phyloP scores from a whole-genome alignment of 192 early-diverging fungal genomes.

The Ramicandelaber brevisporus region DNA sequence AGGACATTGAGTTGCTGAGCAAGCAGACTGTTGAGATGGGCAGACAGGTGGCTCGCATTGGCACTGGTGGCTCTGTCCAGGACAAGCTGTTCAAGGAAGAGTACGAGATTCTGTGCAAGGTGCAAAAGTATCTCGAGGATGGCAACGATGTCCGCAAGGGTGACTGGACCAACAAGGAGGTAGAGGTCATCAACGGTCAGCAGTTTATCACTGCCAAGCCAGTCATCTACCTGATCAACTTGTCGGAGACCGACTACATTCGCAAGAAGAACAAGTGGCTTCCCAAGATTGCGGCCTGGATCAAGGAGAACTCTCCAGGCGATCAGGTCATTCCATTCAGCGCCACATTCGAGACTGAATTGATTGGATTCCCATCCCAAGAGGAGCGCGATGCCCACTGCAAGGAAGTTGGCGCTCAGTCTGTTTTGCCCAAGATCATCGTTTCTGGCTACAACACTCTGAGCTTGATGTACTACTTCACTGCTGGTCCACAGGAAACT shows the following conservation, averaged over 20 bases:
- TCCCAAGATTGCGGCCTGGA: conserved; percentile 72
- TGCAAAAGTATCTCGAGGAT: conserved; percentile 48
- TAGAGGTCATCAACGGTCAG: conserved; percentile 69
- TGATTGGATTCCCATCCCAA: conserved; percentile 18
- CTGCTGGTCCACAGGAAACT: conserved; percentile 74
- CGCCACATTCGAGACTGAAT: conserved; percentile 46
- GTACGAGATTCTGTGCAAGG: conserved; percentile 38
- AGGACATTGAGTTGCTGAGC: conserved; percentile 66
- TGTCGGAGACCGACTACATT: conserved; percentile 66
- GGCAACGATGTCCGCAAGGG: conserved; percentile 76
- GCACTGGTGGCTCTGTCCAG: conserved; percentile 45
- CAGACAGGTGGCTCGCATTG: conserved; percentile 39
- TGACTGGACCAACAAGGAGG: conserved; percentile 75
- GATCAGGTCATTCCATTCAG: conserved; percentile 83
- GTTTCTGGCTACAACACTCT: conserved; percentile 72
- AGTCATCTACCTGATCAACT: conserved; percentile 81
- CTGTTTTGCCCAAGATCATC: conserved; percentile 75
- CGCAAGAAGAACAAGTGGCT: conserved; percentile 92
- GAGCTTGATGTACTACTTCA: conserved; percentile 83
- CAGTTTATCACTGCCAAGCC: conserved; percentile 86
- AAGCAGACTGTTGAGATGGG: conserved; percentile 42
- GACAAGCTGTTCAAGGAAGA: conserved; percentile 88
- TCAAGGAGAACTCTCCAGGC: conserved; percentile 73
- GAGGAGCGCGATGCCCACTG: conserved; percentile 30
- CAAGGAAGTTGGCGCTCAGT: conserved; percentile 33